Base-by-base conservation (phyloP, 2,329 filamentous ascomycete genomes). In the Fusarium sarcochroum region DNA sequence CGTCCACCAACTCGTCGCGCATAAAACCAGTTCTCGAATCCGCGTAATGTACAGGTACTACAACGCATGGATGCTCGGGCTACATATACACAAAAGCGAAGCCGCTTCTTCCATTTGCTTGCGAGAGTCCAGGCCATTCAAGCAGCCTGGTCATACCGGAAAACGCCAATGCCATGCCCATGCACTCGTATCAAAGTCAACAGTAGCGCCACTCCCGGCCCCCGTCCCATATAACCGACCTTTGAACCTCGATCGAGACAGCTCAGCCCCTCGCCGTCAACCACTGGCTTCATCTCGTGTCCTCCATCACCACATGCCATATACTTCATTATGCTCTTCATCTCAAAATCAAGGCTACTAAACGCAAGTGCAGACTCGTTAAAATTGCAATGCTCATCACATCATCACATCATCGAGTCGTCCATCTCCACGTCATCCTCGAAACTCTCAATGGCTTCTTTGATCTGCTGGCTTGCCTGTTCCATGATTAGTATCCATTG, bases 391-490 rank as follows among this genome's bases (percentile, higher is more conserved):
- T 68, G 53, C 61, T 73, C 72, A 63, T 78, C 74, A 70, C 64
- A 68, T 86, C 80, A 87, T 80, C 80, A 81, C 80, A 88, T 87
- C 84, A 89, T 88, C 63, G 86, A 89, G 76, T 90, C 87, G 66
- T 90, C 87, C 79, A 92, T 89, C 58, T 90, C 87, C 59, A 92
- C 89, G 63, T 93, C 91, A 58, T 94, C 91, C 74, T 97, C 93
- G 59, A 98, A 87, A 73, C 90, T 91, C 82, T 98, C 95, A 82
- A 99, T 98, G 18, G 93, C 94, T 78, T 97, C 94, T 81, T 98
- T 99, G 80, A 99, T 98, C 79, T 94, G 91, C 67, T 93, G 91
- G 69, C 93, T 94, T 73, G 95, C 93, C 94, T 97, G 18, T 38
- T 20, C 35, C 27, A 55, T 5, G 49, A 49, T 72, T 13, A 71